Evolutionary conservation across 306 rosid species (phyloP).

Genomic region (Potentilla sterilis): DNA sequence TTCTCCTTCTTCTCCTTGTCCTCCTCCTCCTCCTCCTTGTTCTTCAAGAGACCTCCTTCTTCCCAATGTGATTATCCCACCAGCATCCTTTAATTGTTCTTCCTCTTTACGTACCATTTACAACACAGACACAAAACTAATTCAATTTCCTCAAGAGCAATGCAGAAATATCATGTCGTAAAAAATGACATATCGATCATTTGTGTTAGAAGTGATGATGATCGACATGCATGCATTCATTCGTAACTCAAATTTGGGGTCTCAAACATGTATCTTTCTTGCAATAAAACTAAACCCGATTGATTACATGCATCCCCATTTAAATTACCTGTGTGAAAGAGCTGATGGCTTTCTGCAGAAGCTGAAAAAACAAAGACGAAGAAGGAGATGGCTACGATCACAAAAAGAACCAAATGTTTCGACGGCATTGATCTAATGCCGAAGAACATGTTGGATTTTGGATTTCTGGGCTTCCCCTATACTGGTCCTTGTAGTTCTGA

Average conservation of each 20-base stretch:
- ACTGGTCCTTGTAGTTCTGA: neutral
- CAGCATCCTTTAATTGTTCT: neutral
- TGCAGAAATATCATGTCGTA: neutral
- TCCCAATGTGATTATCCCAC: constrained; percentile 39
- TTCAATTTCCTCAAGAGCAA: neutral
- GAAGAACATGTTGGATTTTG: neutral
- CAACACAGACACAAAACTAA: neutral
- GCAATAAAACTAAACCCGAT: neutral
- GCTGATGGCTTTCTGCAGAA: neutral
- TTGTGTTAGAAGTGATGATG: neutral
- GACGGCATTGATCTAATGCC: neutral
- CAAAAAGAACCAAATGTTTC: neutral
- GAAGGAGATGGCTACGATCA: neutral
- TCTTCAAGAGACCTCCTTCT: constrained; percentile 43
- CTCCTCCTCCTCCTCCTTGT: neutral
- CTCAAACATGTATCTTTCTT: neutral
- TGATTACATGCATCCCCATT: neutral
- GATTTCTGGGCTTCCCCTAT: constrained; percentile 3
- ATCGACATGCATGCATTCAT: neutral
- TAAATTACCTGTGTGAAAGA: neutral
- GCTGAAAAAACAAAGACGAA: neutral
- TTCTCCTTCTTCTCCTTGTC: neutral
- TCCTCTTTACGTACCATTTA: constrained; percentile 20
- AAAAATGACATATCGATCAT: neutral
- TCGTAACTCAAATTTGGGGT: neutral